Evolutionary conservation across 1,284 basidiomycete genomes (phyloP).

Genomic region (Ceratobasidium sp.): DNA sequence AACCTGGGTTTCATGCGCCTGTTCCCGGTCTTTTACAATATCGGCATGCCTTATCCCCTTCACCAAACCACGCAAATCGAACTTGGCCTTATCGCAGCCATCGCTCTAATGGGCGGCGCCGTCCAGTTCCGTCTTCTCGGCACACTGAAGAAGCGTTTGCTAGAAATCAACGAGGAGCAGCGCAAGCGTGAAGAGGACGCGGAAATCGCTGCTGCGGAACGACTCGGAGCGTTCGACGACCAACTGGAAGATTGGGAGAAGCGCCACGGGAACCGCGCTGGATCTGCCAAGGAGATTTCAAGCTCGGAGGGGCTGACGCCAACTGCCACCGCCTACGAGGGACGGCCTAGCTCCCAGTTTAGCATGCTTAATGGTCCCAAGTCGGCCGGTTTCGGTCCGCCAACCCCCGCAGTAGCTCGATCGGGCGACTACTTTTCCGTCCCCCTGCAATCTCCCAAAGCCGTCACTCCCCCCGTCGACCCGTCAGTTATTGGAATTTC

Average conservation of each 20-base stretch:
- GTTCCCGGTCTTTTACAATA: conserved; percentile 75
- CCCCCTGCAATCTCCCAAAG: conserved; percentile 65
- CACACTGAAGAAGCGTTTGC: conserved; percentile 77
- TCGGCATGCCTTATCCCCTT: conserved; percentile 76
- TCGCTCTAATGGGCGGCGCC: conserved; percentile 84
- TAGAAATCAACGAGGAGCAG: conserved; percentile 79
- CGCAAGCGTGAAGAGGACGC: conserved; percentile 75
- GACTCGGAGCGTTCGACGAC: conserved; percentile 68
- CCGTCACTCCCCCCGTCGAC: not conserved
- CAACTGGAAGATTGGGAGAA: conserved; percentile 89
- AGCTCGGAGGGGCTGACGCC: conserved; percentile 26
- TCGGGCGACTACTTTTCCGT: conserved; percentile 72
- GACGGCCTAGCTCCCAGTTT: conserved; percentile 32
- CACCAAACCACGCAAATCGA: conserved; percentile 93
- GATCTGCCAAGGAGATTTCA: conserved; percentile 35
- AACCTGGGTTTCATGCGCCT: conserved; percentile 84
- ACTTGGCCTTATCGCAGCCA: conserved; percentile 82
- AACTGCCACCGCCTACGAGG: conserved; percentile 11
- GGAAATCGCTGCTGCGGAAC: conserved; percentile 74
- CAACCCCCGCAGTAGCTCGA: conserved; percentile 64
- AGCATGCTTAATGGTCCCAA: conserved; percentile 11
- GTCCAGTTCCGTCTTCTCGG: conserved; percentile 88
- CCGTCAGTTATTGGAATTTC: conserved; percentile 54
- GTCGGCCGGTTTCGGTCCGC: conserved; percentile 56
- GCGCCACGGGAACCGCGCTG: conserved; percentile 67